Base-by-base conservation (phyloP, 352 stramenopile species). In the Pythium phragmiticola region DNA sequence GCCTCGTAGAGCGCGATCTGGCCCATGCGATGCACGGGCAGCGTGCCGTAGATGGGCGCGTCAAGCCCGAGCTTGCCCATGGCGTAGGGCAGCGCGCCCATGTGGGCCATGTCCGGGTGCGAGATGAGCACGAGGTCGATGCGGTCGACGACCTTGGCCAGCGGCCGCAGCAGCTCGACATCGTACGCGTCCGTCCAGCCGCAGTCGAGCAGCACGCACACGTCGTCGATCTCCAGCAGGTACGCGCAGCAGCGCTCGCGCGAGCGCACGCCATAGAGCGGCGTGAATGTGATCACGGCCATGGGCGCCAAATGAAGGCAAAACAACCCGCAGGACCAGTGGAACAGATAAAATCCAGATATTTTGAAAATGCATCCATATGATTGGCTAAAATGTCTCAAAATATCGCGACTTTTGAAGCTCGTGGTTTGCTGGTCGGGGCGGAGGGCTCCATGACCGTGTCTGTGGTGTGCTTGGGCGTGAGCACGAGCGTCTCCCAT, bases 1-100 rank as follows among this genome's bases (percentile, higher is more conserved):
- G 94, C 90, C 69, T 98, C 95, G 68, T 98, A 98, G 11, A 99
- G 78, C 45, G 90, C 92, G 79, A 98, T 98, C 77, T 98, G 92
- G 11, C 96, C 96, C 93, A 99, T 98, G 73, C 97, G 97, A 33
- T 98, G 88, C 19, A 97, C 97, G 2, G 96, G 94, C 34, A 97
- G 90, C 17, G 96, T 99, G 16, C 90, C 91, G 66, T 98, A 98
- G 17, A 99, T 84, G 11, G 90, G 92, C 34, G 89, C 85, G 28
- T 90, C 81, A 7, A 96, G 79, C 0, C 85, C 86, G 33, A 96
- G 72, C 64, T 90, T 90, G 36, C 86, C 85, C 62, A 96, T 88
- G 36, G 89, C 87, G 74, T 97, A 97, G 34, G 89, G 89, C 62
- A 97, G 73, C 17, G 87, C 89, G 23, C 90, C 90, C 82, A 97